Evolutionary conservation across 2,329 filamentous ascomycete genomes (phyloP).

Genomic region (Aspergillus japonicus): DNA sequence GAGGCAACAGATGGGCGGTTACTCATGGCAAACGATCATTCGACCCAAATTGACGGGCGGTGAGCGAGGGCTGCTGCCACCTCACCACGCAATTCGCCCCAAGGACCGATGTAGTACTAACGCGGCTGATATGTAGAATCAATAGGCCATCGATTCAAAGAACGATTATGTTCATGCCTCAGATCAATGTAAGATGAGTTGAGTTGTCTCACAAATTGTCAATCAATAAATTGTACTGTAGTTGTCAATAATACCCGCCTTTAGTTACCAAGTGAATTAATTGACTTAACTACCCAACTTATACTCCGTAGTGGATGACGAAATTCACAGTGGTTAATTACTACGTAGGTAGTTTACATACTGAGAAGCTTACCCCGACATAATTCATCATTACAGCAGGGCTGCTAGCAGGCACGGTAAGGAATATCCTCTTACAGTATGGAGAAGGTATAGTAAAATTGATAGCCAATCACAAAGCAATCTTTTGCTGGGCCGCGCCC

Average conservation of each 20-base stretch:
- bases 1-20: too few species aligned
- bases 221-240: neutral
- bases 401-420: too few species aligned
- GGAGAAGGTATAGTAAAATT: too few species aligned
- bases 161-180: too few species aligned
- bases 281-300: neutral
- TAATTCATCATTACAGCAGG: neutral
- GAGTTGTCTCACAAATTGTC: neutral
- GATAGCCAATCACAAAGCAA: neutral
- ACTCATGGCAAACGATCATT: too few species aligned
- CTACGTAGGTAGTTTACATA: neutral
- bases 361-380: neutral
- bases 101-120: neutral
- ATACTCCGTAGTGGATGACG: conserved; percentile 15
- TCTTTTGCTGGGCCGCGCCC: conserved; percentile 6
- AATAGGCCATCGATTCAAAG: too few species aligned
- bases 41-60: conserved; percentile 11
- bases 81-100: conserved; percentile 10
- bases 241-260: neutral
- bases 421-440: neutral
- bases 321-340: conserved; percentile 6
- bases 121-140: too few species aligned
- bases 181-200: neutral
- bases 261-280: too few species aligned
- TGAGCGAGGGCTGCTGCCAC: conserved; percentile 15